Evolutionary conservation across 2,329 filamentous ascomycete genomes (phyloP).

Genomic region (Neurospora sp.): DNA sequence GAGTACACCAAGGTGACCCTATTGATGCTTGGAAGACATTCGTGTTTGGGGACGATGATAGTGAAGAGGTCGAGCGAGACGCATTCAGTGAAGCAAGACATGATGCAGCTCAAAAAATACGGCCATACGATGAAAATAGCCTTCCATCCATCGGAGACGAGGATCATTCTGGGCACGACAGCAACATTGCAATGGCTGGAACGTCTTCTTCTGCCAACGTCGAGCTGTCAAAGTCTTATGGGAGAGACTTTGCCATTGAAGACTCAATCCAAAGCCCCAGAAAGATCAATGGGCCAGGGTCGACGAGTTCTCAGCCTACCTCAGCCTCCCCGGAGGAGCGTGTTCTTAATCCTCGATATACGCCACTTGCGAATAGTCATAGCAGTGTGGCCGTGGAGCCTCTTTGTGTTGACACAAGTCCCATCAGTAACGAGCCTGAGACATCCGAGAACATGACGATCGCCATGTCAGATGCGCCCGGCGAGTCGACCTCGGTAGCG

Average conservation of each 20-base stretch:
- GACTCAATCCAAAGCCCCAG: neutral
- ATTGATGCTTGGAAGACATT: slow-evolving; percentile 20
- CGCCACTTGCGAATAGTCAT: neutral
- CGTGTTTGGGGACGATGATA: slow-evolving; percentile 16
- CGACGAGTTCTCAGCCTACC: neutral
- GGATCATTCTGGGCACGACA: slow-evolving; percentile 2
- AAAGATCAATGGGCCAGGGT: neutral
- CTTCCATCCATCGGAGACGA: neutral
- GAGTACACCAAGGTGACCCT: slow-evolving; percentile 3
- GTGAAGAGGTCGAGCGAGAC: slow-evolving; percentile 10
- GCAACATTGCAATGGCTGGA: slow-evolving; percentile 8
- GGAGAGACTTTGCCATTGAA: neutral
- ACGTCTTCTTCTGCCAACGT: neutral
- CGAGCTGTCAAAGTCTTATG: neutral
- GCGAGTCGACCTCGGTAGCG: slow-evolving; percentile 1
- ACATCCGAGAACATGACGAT: slow-evolving; percentile 1
- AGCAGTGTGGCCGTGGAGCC: neutral
- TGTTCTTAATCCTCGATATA: neutral
- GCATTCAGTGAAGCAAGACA: slow-evolving; percentile 15
- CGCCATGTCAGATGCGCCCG: slow-evolving; percentile 1
- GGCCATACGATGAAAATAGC: slow-evolving; percentile 7
- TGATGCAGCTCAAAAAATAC: slow-evolving; percentile 11
- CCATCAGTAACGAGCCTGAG: neutral
- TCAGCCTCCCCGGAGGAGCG: neutral
- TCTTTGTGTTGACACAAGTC: neutral